Percentiles rank a stretch among this genome's conserved stretches.
Conservation (phyloP, 2,329 filamentous ascomycete species). For the Tolypocladium pustulatum region DNA sequence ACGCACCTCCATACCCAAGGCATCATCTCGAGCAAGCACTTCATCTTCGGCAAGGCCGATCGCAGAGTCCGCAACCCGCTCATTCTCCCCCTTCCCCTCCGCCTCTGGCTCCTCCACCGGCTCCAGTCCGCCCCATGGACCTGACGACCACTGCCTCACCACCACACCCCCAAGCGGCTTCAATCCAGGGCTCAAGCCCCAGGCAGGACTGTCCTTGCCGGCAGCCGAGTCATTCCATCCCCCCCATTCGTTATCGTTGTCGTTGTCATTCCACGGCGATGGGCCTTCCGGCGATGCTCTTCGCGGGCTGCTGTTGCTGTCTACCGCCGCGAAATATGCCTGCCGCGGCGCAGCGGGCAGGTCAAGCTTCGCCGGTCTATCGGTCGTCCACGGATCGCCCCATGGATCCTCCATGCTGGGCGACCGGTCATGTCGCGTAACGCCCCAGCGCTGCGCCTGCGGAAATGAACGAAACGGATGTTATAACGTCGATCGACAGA, state of each 20-base stretch:
- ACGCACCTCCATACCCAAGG: not conserved
- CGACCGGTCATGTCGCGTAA: conserved; percentile 21
- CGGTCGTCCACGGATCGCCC: conserved; percentile 48
- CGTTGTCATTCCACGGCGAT: conserved; percentile 19
- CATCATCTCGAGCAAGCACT: not conserved
- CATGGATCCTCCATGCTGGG: conserved; percentile 51
- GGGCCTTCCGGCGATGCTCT: conserved; percentile 8
- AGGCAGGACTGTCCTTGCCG: conserved; percentile 14
- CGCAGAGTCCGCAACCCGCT: conserved; percentile 17
- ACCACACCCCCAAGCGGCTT: conserved; percentile 14
- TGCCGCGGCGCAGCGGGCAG: conserved; percentile 20
- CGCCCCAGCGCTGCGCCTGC: not conserved
- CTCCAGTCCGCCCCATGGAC: conserved; percentile 13
- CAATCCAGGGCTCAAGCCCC: conserved; percentile 21
- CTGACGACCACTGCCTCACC: conserved; percentile 16
- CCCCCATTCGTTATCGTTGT: conserved; percentile 24
- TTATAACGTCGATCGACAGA: not conserved
- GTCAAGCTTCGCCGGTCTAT: conserved; percentile 24
- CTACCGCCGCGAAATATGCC: conserved; percentile 17
- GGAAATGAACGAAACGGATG: not conserved
- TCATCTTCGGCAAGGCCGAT: conserved; percentile 15
- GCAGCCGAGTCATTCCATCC: conserved; percentile 22
- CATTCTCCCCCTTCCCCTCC: conserved; percentile 8
- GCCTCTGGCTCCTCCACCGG: conserved; percentile 13
- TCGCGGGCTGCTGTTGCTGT: conserved; percentile 10